phyloP scores from a whole-genome alignment of 1,284 basidiomycete species.

The Rhodotorula sp. region DNA sequence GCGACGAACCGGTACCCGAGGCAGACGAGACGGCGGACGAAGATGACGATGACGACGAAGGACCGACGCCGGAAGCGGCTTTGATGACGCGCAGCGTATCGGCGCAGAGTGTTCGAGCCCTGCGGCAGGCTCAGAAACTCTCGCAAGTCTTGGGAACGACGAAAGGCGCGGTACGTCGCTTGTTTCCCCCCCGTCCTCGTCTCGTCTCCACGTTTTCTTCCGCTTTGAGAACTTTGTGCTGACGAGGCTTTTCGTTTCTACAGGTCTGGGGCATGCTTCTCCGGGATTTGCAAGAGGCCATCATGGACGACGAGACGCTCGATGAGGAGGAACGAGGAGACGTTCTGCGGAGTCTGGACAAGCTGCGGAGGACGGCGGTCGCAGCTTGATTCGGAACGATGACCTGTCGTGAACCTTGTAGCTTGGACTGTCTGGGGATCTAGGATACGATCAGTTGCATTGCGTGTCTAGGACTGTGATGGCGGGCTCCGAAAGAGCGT shows the following conservation, averaged over 20 bases:
- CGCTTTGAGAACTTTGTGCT: not conserved
- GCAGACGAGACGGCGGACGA: not conserved
- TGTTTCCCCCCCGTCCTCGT: not conserved
- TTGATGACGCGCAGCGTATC: not conserved
- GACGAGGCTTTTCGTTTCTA: too few relatives aligned
- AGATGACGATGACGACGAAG: not conserved
- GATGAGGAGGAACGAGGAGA: slow-evolving; percentile 31
- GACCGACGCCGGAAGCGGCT: not conserved
- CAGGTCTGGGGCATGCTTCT: slow-evolving; percentile 32
- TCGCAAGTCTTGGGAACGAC: slow-evolving; percentile 26
- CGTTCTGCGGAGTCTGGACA: slow-evolving; percentile 16
- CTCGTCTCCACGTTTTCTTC: not conserved
- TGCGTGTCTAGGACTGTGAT: too few relatives aligned
- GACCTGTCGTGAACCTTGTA: too few relatives aligned
- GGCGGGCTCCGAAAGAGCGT: too few relatives aligned
- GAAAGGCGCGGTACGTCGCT: slow-evolving; percentile 26
- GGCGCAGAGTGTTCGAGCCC: slow-evolving; percentile 4
- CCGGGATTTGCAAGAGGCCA: slow-evolving; percentile 21
- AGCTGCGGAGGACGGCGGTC: slow-evolving; percentile 5
- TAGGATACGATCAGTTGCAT: too few relatives aligned
- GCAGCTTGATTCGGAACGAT: too few relatives aligned
- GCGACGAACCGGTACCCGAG: not conserved
- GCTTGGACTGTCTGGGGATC: too few relatives aligned
- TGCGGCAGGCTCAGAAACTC: slow-evolving; percentile 32
- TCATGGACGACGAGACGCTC: slow-evolving; percentile 26